A percentile compares a stretch with the other conserved stretches of the same genome.
Evolutionary conservation across 345 rosid genomes (phyloP).

Genomic region (Cardamine occulta): DNA sequence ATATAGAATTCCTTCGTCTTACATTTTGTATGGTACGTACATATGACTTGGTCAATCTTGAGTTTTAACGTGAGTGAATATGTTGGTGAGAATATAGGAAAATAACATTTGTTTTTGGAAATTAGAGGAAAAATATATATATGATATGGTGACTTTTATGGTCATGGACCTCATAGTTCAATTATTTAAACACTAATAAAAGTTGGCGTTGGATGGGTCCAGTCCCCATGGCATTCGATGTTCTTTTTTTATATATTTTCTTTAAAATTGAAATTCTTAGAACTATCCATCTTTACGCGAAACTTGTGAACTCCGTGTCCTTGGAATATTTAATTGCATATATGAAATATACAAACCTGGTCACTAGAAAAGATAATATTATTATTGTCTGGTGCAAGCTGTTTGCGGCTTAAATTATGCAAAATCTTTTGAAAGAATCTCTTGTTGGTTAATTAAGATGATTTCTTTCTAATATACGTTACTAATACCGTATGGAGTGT

Average conservation of each 20-base stretch:
- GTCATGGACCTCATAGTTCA: constrained; percentile 38
- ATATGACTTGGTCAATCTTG: neutral
- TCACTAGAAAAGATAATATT: constrained; percentile 29
- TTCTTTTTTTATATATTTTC: constrained; percentile 1
- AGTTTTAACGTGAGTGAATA: constrained; percentile 30
- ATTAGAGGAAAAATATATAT: neutral
- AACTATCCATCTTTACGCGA: constrained; percentile 28
- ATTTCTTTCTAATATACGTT: constrained; percentile 19
- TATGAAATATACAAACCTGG: constrained; percentile 19
- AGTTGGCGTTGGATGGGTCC: constrained; percentile 43
- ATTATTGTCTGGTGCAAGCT: constrained; percentile 39
- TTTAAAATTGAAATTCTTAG: neutral
- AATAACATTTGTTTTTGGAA: neutral
- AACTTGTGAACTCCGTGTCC: constrained; percentile 39
- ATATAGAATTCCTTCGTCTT: constrained; percentile 1
- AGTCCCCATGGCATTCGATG: constrained; percentile 35
- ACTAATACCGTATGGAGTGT: constrained; percentile 27
- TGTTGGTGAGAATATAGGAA: constrained; percentile 34
- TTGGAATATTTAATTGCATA: constrained; percentile 30
- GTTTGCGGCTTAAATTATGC: constrained; percentile 33
- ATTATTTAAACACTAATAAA: constrained; percentile 36
- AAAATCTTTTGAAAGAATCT: constrained; percentile 14
- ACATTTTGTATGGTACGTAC: neutral
- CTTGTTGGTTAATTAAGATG: constrained; percentile 14
- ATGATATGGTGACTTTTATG: constrained; percentile 37